Conservation (phyloP, 2,329 filamentous ascomycete species). For the Penicillium sp. region DNA sequence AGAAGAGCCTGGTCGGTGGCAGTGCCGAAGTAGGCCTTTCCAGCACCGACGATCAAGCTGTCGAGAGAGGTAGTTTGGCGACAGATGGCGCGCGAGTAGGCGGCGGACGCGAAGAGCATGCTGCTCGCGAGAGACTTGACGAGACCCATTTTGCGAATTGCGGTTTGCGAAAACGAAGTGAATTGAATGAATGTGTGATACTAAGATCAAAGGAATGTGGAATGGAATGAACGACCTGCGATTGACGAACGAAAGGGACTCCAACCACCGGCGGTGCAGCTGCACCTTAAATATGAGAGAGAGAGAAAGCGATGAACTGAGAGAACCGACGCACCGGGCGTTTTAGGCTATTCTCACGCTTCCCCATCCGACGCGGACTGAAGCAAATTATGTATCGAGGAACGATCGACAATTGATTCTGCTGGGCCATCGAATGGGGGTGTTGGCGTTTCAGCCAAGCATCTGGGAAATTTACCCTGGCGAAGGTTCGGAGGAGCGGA, state of each 20-base stretch:
- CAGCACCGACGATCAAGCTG: conserved; percentile 63
- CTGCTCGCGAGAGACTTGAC: conserved; percentile 12
- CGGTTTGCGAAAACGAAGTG: neutral
- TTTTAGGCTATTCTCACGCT: conserved; percentile 12
- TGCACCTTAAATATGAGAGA: neutral
- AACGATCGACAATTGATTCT: neutral
- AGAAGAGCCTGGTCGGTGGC: conserved; percentile 60
- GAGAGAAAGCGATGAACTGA: neutral
- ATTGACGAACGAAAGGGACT: neutral
- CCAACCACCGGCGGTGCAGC: neutral
- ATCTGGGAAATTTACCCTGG: neutral
- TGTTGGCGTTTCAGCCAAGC: conserved; percentile 12
- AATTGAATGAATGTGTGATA: neutral
- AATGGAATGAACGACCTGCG: neutral
- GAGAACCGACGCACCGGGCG: neutral
- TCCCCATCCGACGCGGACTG: conserved; percentile 10
- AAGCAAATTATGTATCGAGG: conserved; percentile 4
- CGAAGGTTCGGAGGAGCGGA: neutral
- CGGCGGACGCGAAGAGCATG: conserved; percentile 14
- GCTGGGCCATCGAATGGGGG: neutral
- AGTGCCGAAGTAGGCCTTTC: conserved; percentile 70
- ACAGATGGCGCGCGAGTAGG: conserved; percentile 3
- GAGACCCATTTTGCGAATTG: conserved; percentile 12
- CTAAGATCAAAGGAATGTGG: neutral
- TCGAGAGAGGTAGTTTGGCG: conserved; percentile 48